Base-by-base conservation (phyloP, 1,139 yeast species). In the Pichia sorboxylosa region DNA sequence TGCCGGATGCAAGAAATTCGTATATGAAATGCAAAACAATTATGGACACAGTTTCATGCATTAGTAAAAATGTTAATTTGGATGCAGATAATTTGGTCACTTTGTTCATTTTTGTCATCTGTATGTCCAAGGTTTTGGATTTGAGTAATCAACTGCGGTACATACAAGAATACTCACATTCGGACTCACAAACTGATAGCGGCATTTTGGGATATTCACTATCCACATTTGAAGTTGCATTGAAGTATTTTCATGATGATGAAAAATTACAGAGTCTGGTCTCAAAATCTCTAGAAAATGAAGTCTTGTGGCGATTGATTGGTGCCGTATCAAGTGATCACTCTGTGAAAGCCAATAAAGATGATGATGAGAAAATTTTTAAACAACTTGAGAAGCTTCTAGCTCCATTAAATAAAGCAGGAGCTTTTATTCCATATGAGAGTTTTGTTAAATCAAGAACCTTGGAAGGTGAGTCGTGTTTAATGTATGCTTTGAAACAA, bases 81-180 rank as follows among this genome's bases (percentile, higher is more conserved):
- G 90, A 80, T 52, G 97, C 97, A 0, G 97, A 87, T 49, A 73
- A 82, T 0, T 58, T 87, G 24, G 69, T 87, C 5, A 78, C 87
- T 1, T 58, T 85, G 31, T 57, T 87, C 38, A 67, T 84, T 5
- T 61, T 84, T 57, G 85, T 83, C 1, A 65, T 85, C 1, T 65
- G 77, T 8, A 73, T 81, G 35, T 65, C 93, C 0, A 65, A 65
- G 31, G 64, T 80, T 3, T 63, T 62, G 7, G 58, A 75, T 45
- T 49, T 83, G 15, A 78, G 72, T 44, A 69, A 73, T 2, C 90
- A 81, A 44, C 48, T 85, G 7, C 64, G 60, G 32, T 83, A 82
- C 48, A 63, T 84, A 31, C 72, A 73, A 39, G 59, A 66, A 32
- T 83, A 80, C 49, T 67, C 76, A 43, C 68, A 55, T 60, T 68